Percentiles rank a stretch among this genome's conserved stretches.
Evolutionary conservation across 139 green algal species (phyloP).

Genomic region (Picochlorum sp.): DNA sequence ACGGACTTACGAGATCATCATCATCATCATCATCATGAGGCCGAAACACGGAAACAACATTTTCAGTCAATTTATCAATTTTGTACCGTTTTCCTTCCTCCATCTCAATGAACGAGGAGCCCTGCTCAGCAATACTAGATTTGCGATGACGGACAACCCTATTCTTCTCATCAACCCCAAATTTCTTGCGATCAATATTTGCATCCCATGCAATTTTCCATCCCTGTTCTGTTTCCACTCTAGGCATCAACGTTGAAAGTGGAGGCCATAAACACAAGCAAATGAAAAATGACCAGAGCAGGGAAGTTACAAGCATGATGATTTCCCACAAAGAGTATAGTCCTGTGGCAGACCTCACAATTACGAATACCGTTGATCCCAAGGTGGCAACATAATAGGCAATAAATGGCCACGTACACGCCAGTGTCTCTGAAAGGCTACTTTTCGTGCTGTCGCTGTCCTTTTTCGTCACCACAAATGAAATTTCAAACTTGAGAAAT

Average conservation of each 20-base stretch:
- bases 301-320: background rate
- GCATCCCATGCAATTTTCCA: constrained; percentile 2
- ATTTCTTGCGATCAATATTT: background rate
- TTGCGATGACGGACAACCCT: background rate
- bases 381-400: background rate
- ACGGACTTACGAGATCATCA: too few species aligned
- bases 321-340: background rate
- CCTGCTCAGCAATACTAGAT: too few species aligned
- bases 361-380: background rate
- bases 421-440: background rate
- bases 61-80: too few species aligned
- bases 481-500: background rate
- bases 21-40: too few species aligned
- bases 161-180: background rate
- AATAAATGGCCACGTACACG: background rate
- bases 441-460: background rate
- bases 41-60: too few species aligned
- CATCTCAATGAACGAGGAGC: too few species aligned
- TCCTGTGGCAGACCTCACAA: background rate
- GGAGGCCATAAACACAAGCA: background rate
- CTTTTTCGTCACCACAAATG: background rate
- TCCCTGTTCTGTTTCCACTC: background rate
- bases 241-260: background rate
- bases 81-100: too few species aligned
- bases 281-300: background rate